Evolutionary conservation across 73 alveolate species (phyloP), one percentile per base, ranked within the genome.

Genomic region (Paramecium caudatum): DNA sequence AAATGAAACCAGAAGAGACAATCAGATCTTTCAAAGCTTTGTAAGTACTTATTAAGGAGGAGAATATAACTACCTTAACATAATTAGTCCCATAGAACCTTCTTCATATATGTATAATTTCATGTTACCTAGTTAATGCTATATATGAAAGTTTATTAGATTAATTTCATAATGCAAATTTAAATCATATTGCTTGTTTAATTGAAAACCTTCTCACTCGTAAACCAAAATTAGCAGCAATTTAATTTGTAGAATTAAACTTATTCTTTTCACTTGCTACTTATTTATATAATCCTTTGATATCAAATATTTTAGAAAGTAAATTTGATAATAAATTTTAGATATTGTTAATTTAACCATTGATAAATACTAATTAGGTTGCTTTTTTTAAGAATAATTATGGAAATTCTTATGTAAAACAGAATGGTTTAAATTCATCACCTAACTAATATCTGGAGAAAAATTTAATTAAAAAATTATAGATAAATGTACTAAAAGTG

Each of bases 371-470:
- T 41, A 36, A 74, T 41, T 74, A 41, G 65, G 88, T 10, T 19
- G 43, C 21, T 19, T 74, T 27, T 30, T 37, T 17, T 45, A 74
- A 30, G 88, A 74, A 45, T 37, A 74, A 10, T 1, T 74, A 21
- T 74, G 88, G 88, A 74, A 39, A 74, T 74, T 21, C 32, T 12
- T 74, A 5, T 74, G 39, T 12, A 45, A 39, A 74, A 41, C 88
- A 0, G 39, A 74, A 16, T 74, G 88, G 88, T 27, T 74, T 12
- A 21, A 21, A 17, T 74, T 41, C 32, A 21, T 55, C 7, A 25
- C 30, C 21, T 55, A 5, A 55, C 30, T 55, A 23, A 21, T 55
- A 5, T 55, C 45, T 21, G 30, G 30, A 27, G 80, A 55, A 55
- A 21, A 43, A 10, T 15, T 55, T 10, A 55, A 55, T 55, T 1